Evolutionary conservation across 2,329 filamentous ascomycete genomes (phyloP).

Genomic region (Lojkania enalia): DNA sequence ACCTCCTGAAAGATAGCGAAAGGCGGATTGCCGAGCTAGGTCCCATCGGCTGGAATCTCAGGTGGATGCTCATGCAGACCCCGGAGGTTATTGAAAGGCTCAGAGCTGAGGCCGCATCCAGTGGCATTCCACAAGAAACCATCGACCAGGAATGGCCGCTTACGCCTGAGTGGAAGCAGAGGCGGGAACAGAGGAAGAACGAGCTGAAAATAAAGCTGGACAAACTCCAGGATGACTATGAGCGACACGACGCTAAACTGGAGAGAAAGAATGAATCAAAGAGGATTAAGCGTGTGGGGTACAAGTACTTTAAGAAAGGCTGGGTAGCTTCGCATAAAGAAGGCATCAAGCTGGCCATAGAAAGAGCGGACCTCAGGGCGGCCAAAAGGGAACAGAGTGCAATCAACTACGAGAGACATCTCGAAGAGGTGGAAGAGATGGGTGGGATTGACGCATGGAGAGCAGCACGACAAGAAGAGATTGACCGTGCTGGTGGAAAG

Average conservation of each 20-base stretch:
- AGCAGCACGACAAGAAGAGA: not conserved
- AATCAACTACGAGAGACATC: not conserved
- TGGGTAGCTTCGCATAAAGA: not conserved
- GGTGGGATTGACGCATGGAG: not conserved
- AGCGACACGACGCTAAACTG: not conserved
- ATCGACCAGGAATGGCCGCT: constrained; percentile 38
- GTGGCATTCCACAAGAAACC: constrained; percentile 63
- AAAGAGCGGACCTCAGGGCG: not conserved
- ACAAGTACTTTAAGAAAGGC: not conserved
- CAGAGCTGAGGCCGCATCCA: constrained; percentile 62
- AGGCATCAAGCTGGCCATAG: not conserved
- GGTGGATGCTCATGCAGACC: constrained; percentile 89
- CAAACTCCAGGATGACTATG: not conserved
- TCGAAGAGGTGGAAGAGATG: not conserved
- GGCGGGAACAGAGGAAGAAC: not conserved
- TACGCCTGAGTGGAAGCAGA: not conserved
- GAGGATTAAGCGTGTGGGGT: not conserved
- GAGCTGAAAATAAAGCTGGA: not conserved
- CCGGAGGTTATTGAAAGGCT: constrained; percentile 67
- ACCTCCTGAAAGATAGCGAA: constrained; percentile 79
- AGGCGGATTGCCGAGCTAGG: constrained; percentile 83
- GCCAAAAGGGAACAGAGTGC: not conserved
- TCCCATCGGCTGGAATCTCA: constrained; percentile 83
- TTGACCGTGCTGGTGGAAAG: not conserved
- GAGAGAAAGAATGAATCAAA: not conserved